Evolutionary conservation across 2,329 filamentous ascomycete species (phyloP).

Genomic region (Cercospora zeina): DNA sequence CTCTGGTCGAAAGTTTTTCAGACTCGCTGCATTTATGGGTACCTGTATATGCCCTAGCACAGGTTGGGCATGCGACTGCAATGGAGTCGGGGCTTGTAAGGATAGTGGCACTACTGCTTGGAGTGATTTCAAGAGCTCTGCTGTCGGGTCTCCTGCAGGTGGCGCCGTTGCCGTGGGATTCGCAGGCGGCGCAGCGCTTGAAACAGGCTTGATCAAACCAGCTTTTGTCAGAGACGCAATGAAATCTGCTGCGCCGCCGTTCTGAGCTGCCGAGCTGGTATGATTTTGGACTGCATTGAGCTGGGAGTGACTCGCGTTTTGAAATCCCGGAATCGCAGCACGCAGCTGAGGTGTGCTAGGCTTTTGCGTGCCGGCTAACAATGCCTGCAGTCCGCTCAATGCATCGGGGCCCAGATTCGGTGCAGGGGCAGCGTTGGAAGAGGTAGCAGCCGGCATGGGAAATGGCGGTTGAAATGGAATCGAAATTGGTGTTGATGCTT

Average conservation of each 20-base stretch:
- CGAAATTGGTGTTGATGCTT: slow-evolving; percentile 33
- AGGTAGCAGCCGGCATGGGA: slow-evolving; percentile 27
- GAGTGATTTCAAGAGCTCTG: slow-evolving; percentile 33
- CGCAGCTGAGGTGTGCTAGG: slow-evolving; percentile 43
- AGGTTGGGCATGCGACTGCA: slow-evolving; percentile 18
- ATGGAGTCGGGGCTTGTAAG: slow-evolving; percentile 29
- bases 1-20: slow-evolving; percentile 63
- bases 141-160: slow-evolving; percentile 26
- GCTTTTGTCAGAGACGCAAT: slow-evolving; percentile 38
- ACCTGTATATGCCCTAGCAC: slow-evolving; percentile 22
- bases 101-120: slow-evolving; percentile 33
- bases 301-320: slow-evolving; percentile 37
- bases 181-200: slow-evolving; percentile 15
- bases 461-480: slow-evolving; percentile 37
- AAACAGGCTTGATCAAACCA: slow-evolving; percentile 29
- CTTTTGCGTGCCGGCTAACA: slow-evolving; percentile 40
- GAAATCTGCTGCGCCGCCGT: slow-evolving; percentile 33
- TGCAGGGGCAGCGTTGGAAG: slow-evolving; percentile 26
- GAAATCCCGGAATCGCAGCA: slow-evolving; percentile 37
- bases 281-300: slow-evolving; percentile 38
- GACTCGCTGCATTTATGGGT: slow-evolving; percentile 35
- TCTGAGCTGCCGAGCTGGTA: slow-evolving; percentile 28
- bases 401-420: slow-evolving; percentile 37
- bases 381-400: slow-evolving; percentile 39
- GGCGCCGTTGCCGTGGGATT: slow-evolving; percentile 22